Evolutionary conservation across 1,284 basidiomycete genomes (phyloP).

Genomic region (Athelia psychrophila): DNA sequence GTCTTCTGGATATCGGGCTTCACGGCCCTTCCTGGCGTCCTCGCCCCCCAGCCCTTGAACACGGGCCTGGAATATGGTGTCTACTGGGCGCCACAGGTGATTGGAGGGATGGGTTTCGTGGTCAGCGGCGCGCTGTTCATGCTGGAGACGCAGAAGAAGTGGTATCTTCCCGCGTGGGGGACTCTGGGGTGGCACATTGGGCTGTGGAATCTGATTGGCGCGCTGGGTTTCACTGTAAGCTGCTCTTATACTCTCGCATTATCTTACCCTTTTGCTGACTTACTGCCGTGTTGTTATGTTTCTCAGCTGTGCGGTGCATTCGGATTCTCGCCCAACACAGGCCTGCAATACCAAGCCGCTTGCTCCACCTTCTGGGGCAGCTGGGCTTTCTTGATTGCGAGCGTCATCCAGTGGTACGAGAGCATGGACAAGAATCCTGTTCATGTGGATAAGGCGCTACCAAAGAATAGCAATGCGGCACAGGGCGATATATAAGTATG

Average conservation of each 20-base stretch:
- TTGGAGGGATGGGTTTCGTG: constrained; percentile 57
- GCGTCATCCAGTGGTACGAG: constrained; percentile 50
- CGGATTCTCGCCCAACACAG: constrained; percentile 37
- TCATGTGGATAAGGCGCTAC: not conserved
- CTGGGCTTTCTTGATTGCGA: constrained; percentile 61
- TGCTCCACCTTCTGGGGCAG: constrained; percentile 59
- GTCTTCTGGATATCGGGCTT: constrained; percentile 58
- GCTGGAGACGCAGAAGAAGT: constrained; percentile 52
- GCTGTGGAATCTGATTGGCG: constrained; percentile 6
- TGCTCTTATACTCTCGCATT: constrained; percentile 1
- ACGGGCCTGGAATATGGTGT: constrained; percentile 35
- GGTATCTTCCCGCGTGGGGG: constrained; percentile 39
- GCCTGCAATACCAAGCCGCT: constrained; percentile 48
- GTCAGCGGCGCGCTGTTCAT: constrained; percentile 48
- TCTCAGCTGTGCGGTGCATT: constrained; percentile 55
- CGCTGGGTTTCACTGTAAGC: constrained; percentile 26
- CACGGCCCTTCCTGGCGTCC: constrained; percentile 49
- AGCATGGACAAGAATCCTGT: constrained; percentile 27
- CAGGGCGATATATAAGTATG: too few relatives aligned
- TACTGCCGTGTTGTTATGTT: constrained; percentile 56
- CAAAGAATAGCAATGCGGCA: too few relatives aligned
- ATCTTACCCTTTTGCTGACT: constrained; percentile 2
- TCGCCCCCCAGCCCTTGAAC: constrained; percentile 28
- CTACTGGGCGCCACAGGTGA: constrained; percentile 54
- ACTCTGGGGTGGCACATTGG: constrained; percentile 52